Conservation (phyloP, 257 asterid species). For the Petunia axillaris region DNA sequence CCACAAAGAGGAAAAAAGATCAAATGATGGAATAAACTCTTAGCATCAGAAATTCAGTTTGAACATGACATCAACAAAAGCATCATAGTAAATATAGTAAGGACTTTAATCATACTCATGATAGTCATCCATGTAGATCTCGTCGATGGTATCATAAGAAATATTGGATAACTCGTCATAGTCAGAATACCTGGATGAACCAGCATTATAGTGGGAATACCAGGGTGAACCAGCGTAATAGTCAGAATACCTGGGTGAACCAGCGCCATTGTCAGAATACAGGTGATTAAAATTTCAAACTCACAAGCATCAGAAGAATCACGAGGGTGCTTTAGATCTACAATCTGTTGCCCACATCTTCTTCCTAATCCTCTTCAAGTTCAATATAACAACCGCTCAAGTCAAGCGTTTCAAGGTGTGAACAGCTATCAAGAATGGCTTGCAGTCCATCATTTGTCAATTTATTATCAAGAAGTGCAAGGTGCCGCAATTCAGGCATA, state of each 20-base stretch:
- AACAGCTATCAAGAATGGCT: constrained; percentile 58
- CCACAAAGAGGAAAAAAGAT: too few species aligned
- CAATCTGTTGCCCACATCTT: neutral
- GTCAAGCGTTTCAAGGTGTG: constrained; percentile 55
- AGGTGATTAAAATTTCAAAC: neutral
- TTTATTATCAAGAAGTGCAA: constrained; percentile 49
- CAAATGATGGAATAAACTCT: too few species aligned
- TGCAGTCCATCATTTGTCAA: constrained; percentile 51
- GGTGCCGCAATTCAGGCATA: constrained; percentile 55
- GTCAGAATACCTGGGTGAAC: too few species aligned
- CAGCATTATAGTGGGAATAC: too few species aligned
- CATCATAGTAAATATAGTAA: too few species aligned
- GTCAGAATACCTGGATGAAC: too few species aligned
- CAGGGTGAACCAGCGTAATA: too few species aligned
- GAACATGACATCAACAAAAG: too few species aligned
- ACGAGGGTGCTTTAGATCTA: neutral
- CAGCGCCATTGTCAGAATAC: neutral
- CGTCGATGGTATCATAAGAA: neutral
- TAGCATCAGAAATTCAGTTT: too few species aligned
- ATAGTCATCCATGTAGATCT: too few species aligned
- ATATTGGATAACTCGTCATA: neutral
- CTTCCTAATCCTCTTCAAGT: constrained; percentile 26
- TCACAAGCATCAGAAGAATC: neutral
- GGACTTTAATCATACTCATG: too few species aligned
- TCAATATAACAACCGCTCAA: constrained; percentile 38